Conservation (phyloP, 1,284 basidiomycete species). For the Trametes pubescens region DNA sequence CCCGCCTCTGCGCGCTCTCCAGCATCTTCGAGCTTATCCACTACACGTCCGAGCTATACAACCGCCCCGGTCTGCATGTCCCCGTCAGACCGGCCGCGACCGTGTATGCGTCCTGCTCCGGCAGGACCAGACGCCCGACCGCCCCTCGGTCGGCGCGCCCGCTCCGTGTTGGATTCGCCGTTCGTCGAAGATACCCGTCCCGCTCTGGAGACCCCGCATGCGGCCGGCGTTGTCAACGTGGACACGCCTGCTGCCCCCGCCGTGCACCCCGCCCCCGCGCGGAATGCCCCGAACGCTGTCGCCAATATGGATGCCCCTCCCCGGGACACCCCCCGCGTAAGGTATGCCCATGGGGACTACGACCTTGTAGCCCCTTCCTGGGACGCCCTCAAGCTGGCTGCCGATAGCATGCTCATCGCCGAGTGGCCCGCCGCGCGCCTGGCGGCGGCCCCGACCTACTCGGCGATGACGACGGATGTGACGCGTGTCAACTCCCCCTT, state of each 20-base stretch:
- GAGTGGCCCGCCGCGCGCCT: not conserved
- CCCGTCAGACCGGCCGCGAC: not conserved
- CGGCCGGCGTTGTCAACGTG: conserved; percentile 6
- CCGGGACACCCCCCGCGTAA: too few relatives aligned
- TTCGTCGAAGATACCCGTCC: conserved; percentile 10
- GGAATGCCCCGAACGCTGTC: conserved; percentile 1
- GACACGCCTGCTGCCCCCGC: conserved; percentile 1
- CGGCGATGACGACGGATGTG: conserved; percentile 4
- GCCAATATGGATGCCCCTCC: not conserved
- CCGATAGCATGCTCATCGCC: conserved; percentile 1
- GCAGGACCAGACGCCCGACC: too few relatives aligned
- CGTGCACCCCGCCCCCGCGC: not conserved
- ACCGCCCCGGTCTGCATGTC: not conserved
- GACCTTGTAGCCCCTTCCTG: not conserved
- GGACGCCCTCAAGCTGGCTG: conserved; percentile 1
- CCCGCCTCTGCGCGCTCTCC: not conserved
- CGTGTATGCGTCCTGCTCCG: not conserved
- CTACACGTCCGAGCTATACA: too few relatives aligned
- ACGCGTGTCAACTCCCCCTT: conserved; percentile 3
- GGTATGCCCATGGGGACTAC: too few relatives aligned
- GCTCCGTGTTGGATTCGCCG: not conserved
- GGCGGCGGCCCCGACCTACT: not conserved
- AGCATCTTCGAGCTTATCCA: not conserved
- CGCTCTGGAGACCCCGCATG: conserved; percentile 8
- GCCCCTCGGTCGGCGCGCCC: too few relatives aligned